Evolutionary conservation across 257 asterid species (phyloP).

Genomic region (Salvia rosmarinus): DNA sequence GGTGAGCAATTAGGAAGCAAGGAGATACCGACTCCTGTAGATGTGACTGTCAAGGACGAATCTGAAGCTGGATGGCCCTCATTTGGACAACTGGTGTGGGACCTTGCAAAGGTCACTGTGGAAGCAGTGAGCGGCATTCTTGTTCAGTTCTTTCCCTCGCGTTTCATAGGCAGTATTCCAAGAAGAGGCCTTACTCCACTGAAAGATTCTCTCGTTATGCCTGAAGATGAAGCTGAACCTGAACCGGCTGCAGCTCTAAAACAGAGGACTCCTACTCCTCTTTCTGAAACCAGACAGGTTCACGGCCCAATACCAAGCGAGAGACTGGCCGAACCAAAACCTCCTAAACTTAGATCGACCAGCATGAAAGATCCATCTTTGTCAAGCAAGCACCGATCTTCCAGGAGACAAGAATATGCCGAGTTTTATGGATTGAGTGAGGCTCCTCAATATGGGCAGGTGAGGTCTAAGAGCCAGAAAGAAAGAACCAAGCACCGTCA

Average conservation of each 20-base stretch:
- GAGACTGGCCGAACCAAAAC: constrained; percentile 63
- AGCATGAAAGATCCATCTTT: constrained; percentile 63
- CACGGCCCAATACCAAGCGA: constrained; percentile 47
- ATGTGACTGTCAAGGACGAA: constrained; percentile 53
- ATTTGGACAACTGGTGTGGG: constrained; percentile 75
- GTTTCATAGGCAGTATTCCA: constrained; percentile 36
- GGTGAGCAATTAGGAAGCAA: constrained; percentile 50
- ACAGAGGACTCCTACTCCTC: constrained; percentile 60
- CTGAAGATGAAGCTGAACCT: constrained; percentile 73
- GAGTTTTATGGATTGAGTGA: constrained; percentile 77
- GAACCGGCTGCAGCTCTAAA: constrained; percentile 54
- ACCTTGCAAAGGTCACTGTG: constrained; percentile 62
- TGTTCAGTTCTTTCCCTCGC: constrained; percentile 53
- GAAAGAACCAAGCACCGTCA: constrained; percentile 79
- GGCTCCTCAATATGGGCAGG: constrained; percentile 60
- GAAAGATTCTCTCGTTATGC: constrained; percentile 82
- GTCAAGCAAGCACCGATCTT: constrained; percentile 81
- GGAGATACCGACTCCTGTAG: constrained; percentile 48
- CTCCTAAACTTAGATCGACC: constrained; percentile 58
- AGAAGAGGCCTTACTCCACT: constrained; percentile 73
- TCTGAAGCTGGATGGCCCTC: constrained; percentile 90
- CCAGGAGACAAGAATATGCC: constrained; percentile 80
- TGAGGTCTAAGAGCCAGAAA: constrained; percentile 77
- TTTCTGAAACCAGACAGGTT: constrained; percentile 62
- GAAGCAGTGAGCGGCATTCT: constrained; percentile 59